These are phyloP conservation scores for Rhodomyrtus psidioides DNA, from an alignment of 441 rosid species.

Conservation along the genomic window DNA sequence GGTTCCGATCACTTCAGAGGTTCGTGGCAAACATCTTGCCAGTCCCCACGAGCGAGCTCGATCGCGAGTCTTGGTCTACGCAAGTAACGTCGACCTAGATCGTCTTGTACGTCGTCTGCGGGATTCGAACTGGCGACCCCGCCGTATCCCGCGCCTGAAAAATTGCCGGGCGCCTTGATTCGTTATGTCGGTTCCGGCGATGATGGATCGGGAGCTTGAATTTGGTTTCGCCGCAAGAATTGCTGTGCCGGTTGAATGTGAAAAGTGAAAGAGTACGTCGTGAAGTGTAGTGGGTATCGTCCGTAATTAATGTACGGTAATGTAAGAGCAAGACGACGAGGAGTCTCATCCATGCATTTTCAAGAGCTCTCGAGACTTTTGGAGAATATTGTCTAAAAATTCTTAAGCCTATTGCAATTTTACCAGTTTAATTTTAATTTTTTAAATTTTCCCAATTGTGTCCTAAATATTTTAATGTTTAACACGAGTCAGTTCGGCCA, in stretches of 20 bases:
- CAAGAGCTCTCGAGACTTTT: too few relatives aligned
- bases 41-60: background rate
- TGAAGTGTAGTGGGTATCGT: fast-evolving
- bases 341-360: too few relatives aligned
- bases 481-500: too few relatives aligned
- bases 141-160: too few relatives aligned
- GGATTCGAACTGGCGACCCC: background rate
- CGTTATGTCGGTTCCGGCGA: fast-evolving
- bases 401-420: too few relatives aligned
- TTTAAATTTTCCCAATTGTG: too few relatives aligned
- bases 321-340: too few relatives aligned
- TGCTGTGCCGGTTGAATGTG: fast-evolving
- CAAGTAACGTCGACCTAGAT: background rate
- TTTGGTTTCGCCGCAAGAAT: fast-evolving
- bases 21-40: background rate
- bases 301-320: background rate
- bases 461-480: too few relatives aligned
- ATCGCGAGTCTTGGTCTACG: background rate
- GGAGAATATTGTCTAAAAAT: too few relatives aligned
- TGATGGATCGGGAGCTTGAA: background rate
- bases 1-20: too few relatives aligned
- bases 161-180: background rate
- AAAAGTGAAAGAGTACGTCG: background rate
- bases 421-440: too few relatives aligned
- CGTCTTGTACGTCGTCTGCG: background rate